Percentiles rank a stretch among this genome's conserved stretches.
Conservation (phyloP, 1,284 basidiomycete genomes). For the Austroboletus niveus region DNA sequence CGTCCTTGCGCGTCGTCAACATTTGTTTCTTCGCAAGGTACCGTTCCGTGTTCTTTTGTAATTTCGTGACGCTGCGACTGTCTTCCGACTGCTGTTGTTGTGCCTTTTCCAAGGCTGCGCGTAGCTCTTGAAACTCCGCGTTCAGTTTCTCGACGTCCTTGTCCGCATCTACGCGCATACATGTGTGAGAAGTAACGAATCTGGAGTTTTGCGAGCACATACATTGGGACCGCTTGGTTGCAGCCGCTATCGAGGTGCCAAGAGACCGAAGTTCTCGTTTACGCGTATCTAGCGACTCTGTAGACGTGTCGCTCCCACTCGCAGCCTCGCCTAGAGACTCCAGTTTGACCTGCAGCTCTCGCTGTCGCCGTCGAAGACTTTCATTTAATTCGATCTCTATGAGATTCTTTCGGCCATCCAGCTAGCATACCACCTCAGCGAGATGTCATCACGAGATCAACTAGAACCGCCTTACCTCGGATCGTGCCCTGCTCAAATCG, state of each 20-base stretch:
- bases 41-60: conserved; percentile 94
- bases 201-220: conserved; percentile 17
- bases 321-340: conserved; percentile 71
- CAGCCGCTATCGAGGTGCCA: conserved; percentile 60
- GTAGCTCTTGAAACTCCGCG: conserved; percentile 63
- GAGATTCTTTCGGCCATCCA: conserved; percentile 75
- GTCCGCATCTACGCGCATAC: conserved; percentile 51
- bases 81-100: conserved; percentile 86
- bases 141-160: conserved; percentile 69
- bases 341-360: conserved; percentile 76
- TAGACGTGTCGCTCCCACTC: conserved; percentile 55
- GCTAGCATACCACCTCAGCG: conserved; percentile 41
- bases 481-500: conserved; percentile 67
- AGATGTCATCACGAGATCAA: neutral
- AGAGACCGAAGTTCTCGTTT: conserved; percentile 68
- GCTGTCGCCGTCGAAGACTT: conserved; percentile 73
- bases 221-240: conserved; percentile 69
- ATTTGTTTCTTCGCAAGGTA: conserved; percentile 92
- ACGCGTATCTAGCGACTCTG: conserved; percentile 67
- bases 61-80: conserved; percentile 78
- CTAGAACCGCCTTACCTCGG: conserved; percentile 54
- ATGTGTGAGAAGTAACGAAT: neutral
- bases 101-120: conserved; percentile 68
- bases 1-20: conserved; percentile 81
- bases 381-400: conserved; percentile 95